Evolutionary conservation across 2,329 filamentous ascomycete genomes (phyloP).

Genomic region (Colletotrichum sp.): DNA sequence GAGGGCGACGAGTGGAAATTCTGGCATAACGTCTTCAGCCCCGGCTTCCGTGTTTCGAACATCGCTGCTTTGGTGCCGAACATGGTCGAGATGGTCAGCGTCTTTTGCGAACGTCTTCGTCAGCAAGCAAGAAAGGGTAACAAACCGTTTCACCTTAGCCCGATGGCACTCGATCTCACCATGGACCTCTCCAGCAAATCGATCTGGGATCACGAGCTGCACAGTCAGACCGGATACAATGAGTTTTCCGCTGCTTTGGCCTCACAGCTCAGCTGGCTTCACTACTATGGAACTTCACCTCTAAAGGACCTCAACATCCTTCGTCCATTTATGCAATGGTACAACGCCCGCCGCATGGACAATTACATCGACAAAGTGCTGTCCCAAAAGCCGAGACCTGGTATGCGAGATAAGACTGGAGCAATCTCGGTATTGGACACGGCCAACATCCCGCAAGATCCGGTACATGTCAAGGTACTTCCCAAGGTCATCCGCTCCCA

Average conservation of each 20-base stretch:
- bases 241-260: not conserved
- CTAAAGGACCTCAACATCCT: not conserved
- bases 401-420: not conserved
- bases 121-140: conserved; percentile 28
- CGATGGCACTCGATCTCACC: not conserved
- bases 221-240: not conserved
- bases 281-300: not conserved
- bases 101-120: conserved; percentile 29
- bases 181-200: not conserved
- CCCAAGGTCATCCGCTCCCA: conserved; percentile 26
- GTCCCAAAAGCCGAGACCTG: not conserved
- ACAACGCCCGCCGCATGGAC: not conserved
- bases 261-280: not conserved
- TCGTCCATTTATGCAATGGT: not conserved
- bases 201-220: not conserved
- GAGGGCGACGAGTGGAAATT: conserved; percentile 31
- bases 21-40: conserved; percentile 37
- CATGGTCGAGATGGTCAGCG: conserved; percentile 39
- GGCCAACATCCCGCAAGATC: not conserved
- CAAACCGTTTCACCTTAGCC: conserved; percentile 24
- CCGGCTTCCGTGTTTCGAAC: conserved; percentile 40
- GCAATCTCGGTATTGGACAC: not conserved
- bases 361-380: not conserved
- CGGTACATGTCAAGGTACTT: not conserved
- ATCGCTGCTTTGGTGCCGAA: conserved; percentile 37